Conservation (phyloP, 139 green algal genomes). For the Mychonastes homosphaera region DNA sequence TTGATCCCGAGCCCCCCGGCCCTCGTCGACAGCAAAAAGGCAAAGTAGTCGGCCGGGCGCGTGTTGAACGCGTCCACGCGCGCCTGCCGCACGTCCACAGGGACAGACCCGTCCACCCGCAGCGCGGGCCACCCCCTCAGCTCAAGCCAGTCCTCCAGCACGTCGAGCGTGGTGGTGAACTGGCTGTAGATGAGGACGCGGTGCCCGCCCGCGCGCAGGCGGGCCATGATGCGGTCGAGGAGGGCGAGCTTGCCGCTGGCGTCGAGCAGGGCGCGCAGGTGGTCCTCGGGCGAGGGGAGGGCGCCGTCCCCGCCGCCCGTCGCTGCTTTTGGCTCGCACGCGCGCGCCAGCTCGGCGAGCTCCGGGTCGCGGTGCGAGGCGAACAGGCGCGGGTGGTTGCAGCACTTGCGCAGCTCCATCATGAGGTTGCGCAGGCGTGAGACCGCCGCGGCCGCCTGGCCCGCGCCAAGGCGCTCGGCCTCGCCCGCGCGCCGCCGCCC, state of each 20-base stretch:
- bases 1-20: constrained; percentile 80
- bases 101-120: background rate
- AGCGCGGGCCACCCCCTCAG: constrained; percentile 12
- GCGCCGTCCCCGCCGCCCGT: too few relatives aligned
- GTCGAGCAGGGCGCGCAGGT: constrained; percentile 33
- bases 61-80: constrained; percentile 69
- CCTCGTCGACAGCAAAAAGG: constrained; percentile 66
- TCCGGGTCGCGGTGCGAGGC: constrained; percentile 1
- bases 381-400: constrained; percentile 62
- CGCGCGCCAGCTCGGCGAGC: background rate
- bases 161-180: constrained; percentile 55
- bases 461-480: too few relatives aligned
- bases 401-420: constrained; percentile 72
- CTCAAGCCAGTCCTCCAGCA: constrained; percentile 60
- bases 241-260: constrained; percentile 73
- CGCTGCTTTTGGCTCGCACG: too few relatives aligned
- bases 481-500: background rate
- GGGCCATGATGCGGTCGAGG: constrained; percentile 61
- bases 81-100: constrained; percentile 47
- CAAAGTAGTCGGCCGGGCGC: constrained; percentile 30
- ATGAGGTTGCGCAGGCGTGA: constrained; percentile 35
- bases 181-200: constrained; percentile 24
- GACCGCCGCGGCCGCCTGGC: background rate
- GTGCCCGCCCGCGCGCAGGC: constrained; percentile 21
- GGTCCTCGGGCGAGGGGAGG: background rate